Conservation (phyloP, 352 stramenopile genomes). For the Aphanomyces cochlioides region DNA sequence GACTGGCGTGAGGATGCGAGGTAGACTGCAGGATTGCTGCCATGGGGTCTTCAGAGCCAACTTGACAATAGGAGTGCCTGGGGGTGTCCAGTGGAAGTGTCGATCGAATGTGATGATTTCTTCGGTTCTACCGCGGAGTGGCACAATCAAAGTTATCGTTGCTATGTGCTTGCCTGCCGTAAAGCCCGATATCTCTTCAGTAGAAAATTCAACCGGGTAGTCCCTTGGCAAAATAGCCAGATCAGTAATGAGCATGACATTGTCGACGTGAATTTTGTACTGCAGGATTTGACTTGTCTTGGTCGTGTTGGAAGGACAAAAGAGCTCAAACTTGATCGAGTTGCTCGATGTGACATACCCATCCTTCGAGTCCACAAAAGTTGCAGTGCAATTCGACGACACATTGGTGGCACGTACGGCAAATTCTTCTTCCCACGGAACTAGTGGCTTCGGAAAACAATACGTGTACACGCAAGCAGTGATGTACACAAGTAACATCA, state of each 20-base stretch:
- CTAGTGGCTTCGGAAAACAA: background rate
- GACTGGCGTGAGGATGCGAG: background rate
- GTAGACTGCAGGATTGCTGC: too few relatives aligned
- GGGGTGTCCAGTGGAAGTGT: background rate
- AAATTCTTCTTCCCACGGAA: slow-evolving; percentile 30
- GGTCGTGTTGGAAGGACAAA: slow-evolving; percentile 7
- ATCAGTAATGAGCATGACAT: slow-evolving; percentile 20
- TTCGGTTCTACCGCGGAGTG: slow-evolving; percentile 7
- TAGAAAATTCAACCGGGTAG: background rate
- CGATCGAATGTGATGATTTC: background rate
- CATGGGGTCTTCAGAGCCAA: background rate
- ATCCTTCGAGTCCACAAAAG: background rate
- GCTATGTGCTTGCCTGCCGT: background rate
- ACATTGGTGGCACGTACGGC: slow-evolving; percentile 10
- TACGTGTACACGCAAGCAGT: slow-evolving; percentile 20
- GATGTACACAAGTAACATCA: slow-evolving; percentile 11
- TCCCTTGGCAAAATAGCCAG: slow-evolving; percentile 11
- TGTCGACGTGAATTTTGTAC: slow-evolving; percentile 27
- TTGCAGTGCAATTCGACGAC: slow-evolving; percentile 24
- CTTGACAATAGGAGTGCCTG: slow-evolving; percentile 14
- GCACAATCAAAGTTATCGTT: slow-evolving; percentile 1
- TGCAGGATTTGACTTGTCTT: slow-evolving; percentile 16
- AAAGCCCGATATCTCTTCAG: background rate
- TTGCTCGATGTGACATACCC: slow-evolving; percentile 14
- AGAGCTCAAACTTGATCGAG: slow-evolving; percentile 13